A percentile compares a stretch with the other conserved stretches of the same genome.
Evolutionary conservation across 2,329 filamentous ascomycete species (phyloP).

Genomic region (Keithomyces neogunnii): DNA sequence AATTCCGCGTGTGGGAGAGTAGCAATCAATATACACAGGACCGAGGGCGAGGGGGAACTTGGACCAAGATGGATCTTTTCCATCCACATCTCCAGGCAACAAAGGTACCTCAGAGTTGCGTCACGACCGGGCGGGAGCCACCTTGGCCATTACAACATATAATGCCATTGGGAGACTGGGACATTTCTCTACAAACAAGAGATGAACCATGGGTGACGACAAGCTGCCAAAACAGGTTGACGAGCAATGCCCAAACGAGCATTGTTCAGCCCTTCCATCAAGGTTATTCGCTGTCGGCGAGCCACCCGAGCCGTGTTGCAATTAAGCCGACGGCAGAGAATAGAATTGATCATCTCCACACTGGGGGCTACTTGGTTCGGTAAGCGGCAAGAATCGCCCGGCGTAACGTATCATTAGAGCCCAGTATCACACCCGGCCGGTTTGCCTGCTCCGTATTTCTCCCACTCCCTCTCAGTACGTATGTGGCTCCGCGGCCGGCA

Average conservation of each 20-base stretch:
- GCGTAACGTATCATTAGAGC: conserved; percentile 8
- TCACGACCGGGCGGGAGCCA: not conserved
- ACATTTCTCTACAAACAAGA: too few species aligned
- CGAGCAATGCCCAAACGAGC: not conserved
- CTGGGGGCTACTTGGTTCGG: not conserved
- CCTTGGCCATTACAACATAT: not conserved
- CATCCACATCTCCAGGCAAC: not conserved
- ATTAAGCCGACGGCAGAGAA: too few species aligned
- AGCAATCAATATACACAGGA: not conserved
- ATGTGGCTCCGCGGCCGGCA: not conserved
- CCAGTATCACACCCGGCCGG: not conserved
- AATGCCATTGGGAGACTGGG: too few species aligned
- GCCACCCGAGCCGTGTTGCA: too few species aligned
- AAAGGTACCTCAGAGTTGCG: not conserved
- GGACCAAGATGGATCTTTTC: not conserved
- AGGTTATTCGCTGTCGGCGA: too few species aligned
- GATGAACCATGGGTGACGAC: not conserved
- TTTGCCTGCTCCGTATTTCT: too few species aligned
- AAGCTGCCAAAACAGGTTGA: too few species aligned
- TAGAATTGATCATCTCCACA: not conserved
- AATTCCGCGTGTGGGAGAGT: not conserved
- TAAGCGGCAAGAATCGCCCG: not conserved
- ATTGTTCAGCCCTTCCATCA: too few species aligned
- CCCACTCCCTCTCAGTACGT: too few species aligned
- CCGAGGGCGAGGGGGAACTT: not conserved